Evolutionary conservation across 805 yeast genomes (phyloP), one percentile per base, ranked within the genome.

Genomic region (Candida sanyiensis): DNA sequence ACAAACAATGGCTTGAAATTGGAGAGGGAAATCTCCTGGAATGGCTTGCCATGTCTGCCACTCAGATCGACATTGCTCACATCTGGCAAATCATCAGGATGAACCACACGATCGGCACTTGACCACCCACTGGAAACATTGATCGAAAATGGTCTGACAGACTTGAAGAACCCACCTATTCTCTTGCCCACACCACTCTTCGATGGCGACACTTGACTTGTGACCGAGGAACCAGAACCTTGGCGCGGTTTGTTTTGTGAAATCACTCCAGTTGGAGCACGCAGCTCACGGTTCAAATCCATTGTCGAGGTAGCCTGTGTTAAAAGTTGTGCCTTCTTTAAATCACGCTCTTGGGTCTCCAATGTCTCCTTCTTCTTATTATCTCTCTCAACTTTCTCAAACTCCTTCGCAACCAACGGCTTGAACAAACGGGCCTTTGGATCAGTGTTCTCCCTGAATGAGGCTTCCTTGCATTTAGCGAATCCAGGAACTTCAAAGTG

Each of bases 1-100:
- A 59, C 60, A 59, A 45, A 61, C 40, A 49, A 58, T 44, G 60
- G 64, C 46, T 59, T 66, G 45, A 49, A 58, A 46, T 50, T 61
- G 58, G 62, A 64, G 52, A 75, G 68, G 45, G 73, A 69, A 35
- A 75, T 64, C 17, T 63, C 63, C 25, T 61, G 54, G 22, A 53
- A 50, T 2, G 90, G 83, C 50, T 77, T 84, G 36, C 63, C 39
- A 17, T 58, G 60, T 34, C 48, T 56, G 3, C 52, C 51, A 30
- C 64, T 63, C 1, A 62, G 44, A 18, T 72, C 77, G 6, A 61
- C 52, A 22, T 57, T 38, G 3, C 61, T 64, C 3, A 76, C 62
- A 36, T 66, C 72, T 0, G 95, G 95, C 33, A 88, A 63, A 31
- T 80, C 83, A 31, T 55, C 52, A 1, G 75, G 69, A n/a, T 58